Conservation (phyloP, 495 filamentous ascomycete species). For the Extremus antarcticus region DNA sequence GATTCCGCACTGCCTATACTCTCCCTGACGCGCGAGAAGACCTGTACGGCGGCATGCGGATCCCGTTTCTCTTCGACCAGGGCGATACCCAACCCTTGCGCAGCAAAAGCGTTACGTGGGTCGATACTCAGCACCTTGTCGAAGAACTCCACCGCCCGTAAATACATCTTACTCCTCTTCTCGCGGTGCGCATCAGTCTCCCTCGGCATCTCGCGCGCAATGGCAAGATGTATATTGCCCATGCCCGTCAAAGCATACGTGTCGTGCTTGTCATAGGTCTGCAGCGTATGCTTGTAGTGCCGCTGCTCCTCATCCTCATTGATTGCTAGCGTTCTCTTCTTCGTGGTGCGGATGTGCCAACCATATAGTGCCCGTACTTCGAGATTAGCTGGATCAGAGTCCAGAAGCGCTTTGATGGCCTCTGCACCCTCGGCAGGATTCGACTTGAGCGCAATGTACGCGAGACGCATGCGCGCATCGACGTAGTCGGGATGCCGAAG, state of each 20-base stretch:
- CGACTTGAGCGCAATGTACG: slow-evolving; percentile 80
- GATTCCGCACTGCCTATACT: slow-evolving; percentile 60
- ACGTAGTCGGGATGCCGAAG: slow-evolving; percentile 80
- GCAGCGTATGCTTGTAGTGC: slow-evolving; percentile 91
- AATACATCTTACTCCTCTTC: slow-evolving; percentile 74
- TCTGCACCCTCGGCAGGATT: slow-evolving; percentile 81
- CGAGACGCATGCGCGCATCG: slow-evolving; percentile 74
- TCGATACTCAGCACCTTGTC: slow-evolving; percentile 93
- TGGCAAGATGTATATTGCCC: slow-evolving; percentile 81
- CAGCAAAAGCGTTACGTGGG: slow-evolving; percentile 85
- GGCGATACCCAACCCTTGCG: slow-evolving; percentile 90
- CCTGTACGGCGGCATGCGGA: slow-evolving; percentile 62
- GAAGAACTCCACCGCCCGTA: slow-evolving; percentile 92
- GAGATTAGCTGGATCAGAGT: slow-evolving; percentile 65
- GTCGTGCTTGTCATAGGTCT: slow-evolving; percentile 92
- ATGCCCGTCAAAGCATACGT: slow-evolving; percentile 88
- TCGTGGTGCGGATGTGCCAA: slow-evolving; percentile 77
- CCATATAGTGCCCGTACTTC: slow-evolving; percentile 87
- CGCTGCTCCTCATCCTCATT: slow-evolving; percentile 83
- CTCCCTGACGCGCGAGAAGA: slow-evolving; percentile 80
- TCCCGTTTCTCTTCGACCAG: slow-evolving; percentile 89
- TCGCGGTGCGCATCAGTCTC: slow-evolving; percentile 82
- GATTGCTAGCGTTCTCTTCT: slow-evolving; percentile 65
- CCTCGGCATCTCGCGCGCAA: slow-evolving; percentile 86
- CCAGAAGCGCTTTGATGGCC: slow-evolving; percentile 67